phyloP scores from a whole-genome alignment of 306 rosid species.

The Mimosa bimucronata region DNA sequence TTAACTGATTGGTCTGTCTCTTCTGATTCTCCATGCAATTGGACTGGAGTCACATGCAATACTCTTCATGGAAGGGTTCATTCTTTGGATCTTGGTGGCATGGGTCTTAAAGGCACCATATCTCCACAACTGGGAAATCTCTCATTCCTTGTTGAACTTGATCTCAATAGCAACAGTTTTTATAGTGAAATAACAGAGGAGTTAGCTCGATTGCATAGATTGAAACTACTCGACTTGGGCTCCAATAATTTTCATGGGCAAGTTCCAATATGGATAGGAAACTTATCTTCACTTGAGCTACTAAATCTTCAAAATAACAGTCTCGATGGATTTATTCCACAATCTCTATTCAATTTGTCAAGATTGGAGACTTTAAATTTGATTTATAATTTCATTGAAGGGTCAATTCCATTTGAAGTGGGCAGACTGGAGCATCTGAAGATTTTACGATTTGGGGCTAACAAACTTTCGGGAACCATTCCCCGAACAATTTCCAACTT shows the following conservation, averaged over 20 bases:
- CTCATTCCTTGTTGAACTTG: too few relatives aligned
- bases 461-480: neutral
- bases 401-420: neutral
- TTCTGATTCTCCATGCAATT: too few relatives aligned
- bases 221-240: slow-evolving; percentile 18
- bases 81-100: too few relatives aligned
- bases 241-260: slow-evolving; percentile 30
- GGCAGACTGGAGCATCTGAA: neutral
- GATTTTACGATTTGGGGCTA: neutral
- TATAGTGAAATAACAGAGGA: slow-evolving; percentile 3
- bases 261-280: slow-evolving; percentile 31
- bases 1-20: too few relatives aligned
- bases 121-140: too few relatives aligned
- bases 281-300: neutral
- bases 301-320: neutral
- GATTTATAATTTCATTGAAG: neutral
- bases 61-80: too few relatives aligned
- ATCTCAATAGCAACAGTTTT: slow-evolving; percentile 14
- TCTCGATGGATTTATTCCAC: neutral
- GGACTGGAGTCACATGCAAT: too few relatives aligned
- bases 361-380: neutral
- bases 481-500: neutral
- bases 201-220: neutral
- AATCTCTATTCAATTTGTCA: neutral
- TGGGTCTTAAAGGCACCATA: too few relatives aligned